Conservation (phyloP, 2,329 filamentous ascomycete species). For the Onygenales sp. region DNA sequence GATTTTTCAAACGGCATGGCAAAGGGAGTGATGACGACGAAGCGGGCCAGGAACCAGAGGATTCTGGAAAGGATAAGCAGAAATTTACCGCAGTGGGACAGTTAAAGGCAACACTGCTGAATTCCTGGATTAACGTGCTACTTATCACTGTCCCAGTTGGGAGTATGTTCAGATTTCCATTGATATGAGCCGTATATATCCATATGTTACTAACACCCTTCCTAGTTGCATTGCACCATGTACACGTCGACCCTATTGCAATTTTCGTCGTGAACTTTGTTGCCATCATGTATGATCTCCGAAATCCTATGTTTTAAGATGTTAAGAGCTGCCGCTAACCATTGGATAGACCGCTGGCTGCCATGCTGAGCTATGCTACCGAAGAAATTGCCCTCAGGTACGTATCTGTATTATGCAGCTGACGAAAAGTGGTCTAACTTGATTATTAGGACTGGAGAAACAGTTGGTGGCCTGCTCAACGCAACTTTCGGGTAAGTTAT, state of each 20-base stretch:
- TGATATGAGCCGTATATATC: not conserved
- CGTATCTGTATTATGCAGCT: not conserved
- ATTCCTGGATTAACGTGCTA: constrained; percentile 79
- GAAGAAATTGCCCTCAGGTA: constrained; percentile 65
- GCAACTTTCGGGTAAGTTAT: constrained; percentile 62
- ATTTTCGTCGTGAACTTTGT: constrained; percentile 89
- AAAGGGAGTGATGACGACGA: constrained; percentile 7
- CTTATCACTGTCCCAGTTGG: constrained; percentile 70
- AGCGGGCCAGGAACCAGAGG: constrained; percentile 3
- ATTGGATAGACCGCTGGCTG: constrained; percentile 56
- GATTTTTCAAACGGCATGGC: constrained; percentile 2
- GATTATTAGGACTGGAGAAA: constrained; percentile 57
- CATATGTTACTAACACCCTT: not conserved
- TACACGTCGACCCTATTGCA: constrained; percentile 48
- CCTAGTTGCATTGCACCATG: constrained; percentile 57
- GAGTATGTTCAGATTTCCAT: constrained; percentile 27
- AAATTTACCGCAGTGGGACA: constrained; percentile 31
- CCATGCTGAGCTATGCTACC: constrained; percentile 76
- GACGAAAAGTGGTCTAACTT: constrained; percentile 14
- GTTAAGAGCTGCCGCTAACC: not conserved
- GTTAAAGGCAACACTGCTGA: constrained; percentile 60
- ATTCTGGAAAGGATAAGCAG: constrained; percentile 13
- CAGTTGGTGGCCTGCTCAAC: constrained; percentile 78
- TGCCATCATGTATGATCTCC: constrained; percentile 57
- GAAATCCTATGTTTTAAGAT: not conserved